Percentiles rank a stretch among this genome's conserved stretches.
These are phyloP conservation scores for Botryotinia narcissicola DNA, from an alignment of 2,329 filamentous ascomycete species.

Conservation along the genomic window DNA sequence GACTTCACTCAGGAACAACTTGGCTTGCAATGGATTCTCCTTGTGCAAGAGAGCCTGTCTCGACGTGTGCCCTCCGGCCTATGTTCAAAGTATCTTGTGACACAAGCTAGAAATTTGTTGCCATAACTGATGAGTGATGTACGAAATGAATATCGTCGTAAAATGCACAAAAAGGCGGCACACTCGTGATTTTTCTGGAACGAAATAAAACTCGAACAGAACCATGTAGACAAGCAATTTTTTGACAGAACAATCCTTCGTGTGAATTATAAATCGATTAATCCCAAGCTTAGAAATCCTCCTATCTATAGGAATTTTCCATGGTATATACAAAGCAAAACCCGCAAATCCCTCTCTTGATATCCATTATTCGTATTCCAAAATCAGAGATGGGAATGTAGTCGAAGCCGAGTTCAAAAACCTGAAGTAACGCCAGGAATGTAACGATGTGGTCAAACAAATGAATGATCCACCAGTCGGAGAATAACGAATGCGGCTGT, in stretches of 20 bases:
- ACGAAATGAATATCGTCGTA: background rate
- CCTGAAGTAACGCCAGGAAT: constrained; percentile 17
- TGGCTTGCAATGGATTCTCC: background rate
- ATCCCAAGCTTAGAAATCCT: constrained; percentile 8
- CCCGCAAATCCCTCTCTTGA: background rate
- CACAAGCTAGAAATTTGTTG: background rate
- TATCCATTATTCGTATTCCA: constrained; percentile 26
- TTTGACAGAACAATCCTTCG: background rate
- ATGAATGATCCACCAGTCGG: constrained; percentile 16
- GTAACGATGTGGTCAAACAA: constrained; percentile 17
- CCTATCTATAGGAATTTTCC: constrained; percentile 28
- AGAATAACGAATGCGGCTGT: constrained; percentile 9
- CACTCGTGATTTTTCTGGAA: background rate
- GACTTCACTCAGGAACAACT: background rate
- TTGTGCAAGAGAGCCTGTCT: background rate
- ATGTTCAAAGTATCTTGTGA: background rate
- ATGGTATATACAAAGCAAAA: constrained; percentile 33
- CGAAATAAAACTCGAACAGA: background rate
- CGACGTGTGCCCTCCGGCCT: background rate
- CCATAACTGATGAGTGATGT: background rate
- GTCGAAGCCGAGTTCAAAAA: constrained; percentile 9
- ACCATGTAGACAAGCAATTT: background rate
- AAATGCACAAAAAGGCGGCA: background rate
- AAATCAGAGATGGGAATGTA: constrained; percentile 14
- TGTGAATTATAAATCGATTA: constrained; percentile 12